These are phyloP conservation scores for Phytophthora podocarpi DNA, from an alignment of 352 stramenopile genomes.

Conservation along the genomic window DNA sequence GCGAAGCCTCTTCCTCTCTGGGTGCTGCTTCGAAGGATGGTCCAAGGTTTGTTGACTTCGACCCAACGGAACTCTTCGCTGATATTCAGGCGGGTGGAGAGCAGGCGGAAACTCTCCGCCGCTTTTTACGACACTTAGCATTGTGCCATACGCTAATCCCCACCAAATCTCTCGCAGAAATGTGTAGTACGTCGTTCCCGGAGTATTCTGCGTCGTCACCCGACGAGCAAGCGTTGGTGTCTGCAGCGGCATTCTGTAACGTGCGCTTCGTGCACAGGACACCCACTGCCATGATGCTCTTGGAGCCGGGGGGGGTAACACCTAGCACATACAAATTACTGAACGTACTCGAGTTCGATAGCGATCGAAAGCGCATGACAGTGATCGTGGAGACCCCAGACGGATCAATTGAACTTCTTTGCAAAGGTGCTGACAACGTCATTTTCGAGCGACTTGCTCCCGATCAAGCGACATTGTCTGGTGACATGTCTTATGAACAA, in stretches of 20 bases:
- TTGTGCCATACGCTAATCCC: constrained; percentile 84
- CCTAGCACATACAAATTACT: constrained; percentile 87
- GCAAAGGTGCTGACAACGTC: constrained; percentile 84
- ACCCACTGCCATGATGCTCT: constrained; percentile 55
- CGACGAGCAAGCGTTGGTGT: constrained; percentile 81
- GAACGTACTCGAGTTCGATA: constrained; percentile 97
- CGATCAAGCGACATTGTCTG: constrained; percentile 30
- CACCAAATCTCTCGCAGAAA: constrained; percentile 66
- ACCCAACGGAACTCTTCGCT: constrained; percentile 67
- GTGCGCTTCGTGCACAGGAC: constrained; percentile 81
- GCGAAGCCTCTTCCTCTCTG: not conserved
- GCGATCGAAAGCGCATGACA: constrained; percentile 97
- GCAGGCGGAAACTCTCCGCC: constrained; percentile 50
- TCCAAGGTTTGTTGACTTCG: constrained; percentile 67
- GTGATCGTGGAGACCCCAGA: constrained; percentile 90
- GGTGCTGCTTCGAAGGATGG: constrained; percentile 5
- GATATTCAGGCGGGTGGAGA: constrained; percentile 47
- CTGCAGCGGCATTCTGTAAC: constrained; percentile 76
- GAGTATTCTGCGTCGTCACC: constrained; percentile 85
- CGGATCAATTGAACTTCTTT: constrained; percentile 65
- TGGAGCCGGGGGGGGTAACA: constrained; percentile 45
- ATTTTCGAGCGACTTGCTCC: constrained; percentile 70
- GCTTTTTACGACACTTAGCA: constrained; percentile 79
- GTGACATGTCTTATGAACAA: constrained; percentile 29
- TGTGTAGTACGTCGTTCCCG: constrained; percentile 74